Base-by-base conservation (phyloP, 2,329 filamentous ascomycete species). In the Aspergillus aculeatinus region DNA sequence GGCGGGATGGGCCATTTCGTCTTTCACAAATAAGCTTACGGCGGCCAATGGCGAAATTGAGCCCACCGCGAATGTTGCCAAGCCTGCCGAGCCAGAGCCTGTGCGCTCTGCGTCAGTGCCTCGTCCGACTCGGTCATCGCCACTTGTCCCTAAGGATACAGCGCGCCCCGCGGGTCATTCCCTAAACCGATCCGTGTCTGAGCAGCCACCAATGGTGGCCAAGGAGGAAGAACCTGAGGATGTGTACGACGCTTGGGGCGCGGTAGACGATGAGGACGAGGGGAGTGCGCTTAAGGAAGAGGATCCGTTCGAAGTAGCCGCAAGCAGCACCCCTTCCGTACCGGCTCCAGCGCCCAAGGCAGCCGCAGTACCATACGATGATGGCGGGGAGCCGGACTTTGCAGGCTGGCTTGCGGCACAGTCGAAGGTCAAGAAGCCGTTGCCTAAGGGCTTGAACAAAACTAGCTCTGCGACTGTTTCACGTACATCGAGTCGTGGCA, bases 1-100 rank as follows among this genome's bases (percentile, higher is more conserved):
- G 95, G 87, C 95, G 1, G 95, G 95, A 12, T 99, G 95, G 95
- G 95, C 95, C 1, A 97, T 99, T 57, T 98, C 95, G 0, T 97
- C 92, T 1, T 99, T 99, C 73, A 98, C 95, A 2, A 98, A 98
- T 77, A 97, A 96, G 70, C 75, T 98, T 12, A 88, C 91, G 1
- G 79, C 90, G 0, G 92, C 92, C 0, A 89, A 89, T 9, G 95
- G 95, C 19, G 90, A 97, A 59, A 99, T 99, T 64, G 83, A 94
- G 71, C 79, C 86, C 12, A 78, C 82, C 19, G 76, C 81, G 56
- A 82, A 82, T 61, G 79, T 78, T 39, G 73, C 77, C 2, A 70
- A 80, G 3, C 70, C 77, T 0, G 71, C 79, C 12, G 76, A 82
- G 21, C 76, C 77, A 14, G 79, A 80, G 29, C 63, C 68, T 49